Evolutionary conservation across 225 moss, liverwort and hornwort species (phyloP), one percentile per base, ranked within the genome.

Genomic region (Takakia lepidozioides): DNA sequence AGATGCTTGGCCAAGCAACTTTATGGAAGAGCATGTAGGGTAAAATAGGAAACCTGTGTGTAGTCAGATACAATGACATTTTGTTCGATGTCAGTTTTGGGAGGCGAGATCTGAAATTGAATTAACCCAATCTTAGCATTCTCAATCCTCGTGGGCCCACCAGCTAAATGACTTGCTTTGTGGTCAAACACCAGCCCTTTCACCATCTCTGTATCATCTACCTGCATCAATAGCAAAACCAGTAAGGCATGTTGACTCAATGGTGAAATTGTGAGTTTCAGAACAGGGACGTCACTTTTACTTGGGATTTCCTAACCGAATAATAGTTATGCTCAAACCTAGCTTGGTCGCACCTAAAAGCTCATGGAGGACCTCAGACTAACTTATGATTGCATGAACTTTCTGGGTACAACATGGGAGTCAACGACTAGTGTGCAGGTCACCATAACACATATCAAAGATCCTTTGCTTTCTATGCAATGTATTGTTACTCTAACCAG

Each of bases 1-100:
- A n/a, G n/a, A n/a, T n/a, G n/a, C n/a, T n/a, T n/a, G n/a, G n/a
- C n/a, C n/a, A n/a, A n/a, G n/a, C n/a, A n/a, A n/a, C n/a, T n/a
- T n/a, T n/a, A n/a, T n/a, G n/a, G n/a, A n/a, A n/a, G n/a, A n/a
- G n/a, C n/a, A n/a, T n/a, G n/a, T n/a, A n/a, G n/a, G n/a, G n/a
- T n/a, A n/a, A 8, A 25, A 48, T 6, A 36, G 6, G 27, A 58
- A 43, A 93, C 89, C 83, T 93, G 93, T 2, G 89, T 86, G 38
- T 93, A 93, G 58, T 89, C 93, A 58, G 93, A 93, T n/a, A 93
- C 86, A 39, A 93, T 64, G 26, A 93, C 86, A 59, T 75, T 93
- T 46, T 93, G 93, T 60, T 93, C 89, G 37, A 98, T 98, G 46
- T 90, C 90, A 49, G 87, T 98, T 67, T 98, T 98, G 2, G 90